Evolutionary conservation across 1,284 basidiomycete genomes (phyloP).

Genomic region (Tylopilus sp.): DNA sequence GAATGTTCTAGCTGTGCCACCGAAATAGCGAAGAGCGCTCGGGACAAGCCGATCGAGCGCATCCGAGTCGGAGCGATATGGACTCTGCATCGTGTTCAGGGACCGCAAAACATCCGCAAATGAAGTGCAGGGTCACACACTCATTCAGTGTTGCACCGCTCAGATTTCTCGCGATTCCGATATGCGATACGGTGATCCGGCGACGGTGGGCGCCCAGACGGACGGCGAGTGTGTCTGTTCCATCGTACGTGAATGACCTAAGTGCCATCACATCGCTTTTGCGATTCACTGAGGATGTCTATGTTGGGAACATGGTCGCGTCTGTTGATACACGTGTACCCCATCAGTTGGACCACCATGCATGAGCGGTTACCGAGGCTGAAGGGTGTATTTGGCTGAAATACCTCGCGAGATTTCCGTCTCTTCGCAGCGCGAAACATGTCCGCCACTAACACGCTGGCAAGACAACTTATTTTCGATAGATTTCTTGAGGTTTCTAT

Average conservation of each 20-base stretch:
- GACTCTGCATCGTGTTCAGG: slow-evolving; percentile 11
- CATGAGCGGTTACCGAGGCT: not conserved
- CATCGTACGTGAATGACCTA: not conserved
- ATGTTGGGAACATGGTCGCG: slow-evolving; percentile 1
- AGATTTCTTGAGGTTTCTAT: not conserved
- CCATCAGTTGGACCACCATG: slow-evolving; percentile 11
- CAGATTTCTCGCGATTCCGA: slow-evolving; percentile 2
- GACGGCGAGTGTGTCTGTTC: not conserved
- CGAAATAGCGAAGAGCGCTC: slow-evolving; percentile 1
- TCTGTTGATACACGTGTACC: slow-evolving; percentile 21
- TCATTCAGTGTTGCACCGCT: slow-evolving; percentile 4
- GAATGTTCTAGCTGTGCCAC: not conserved
- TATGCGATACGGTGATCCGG: slow-evolving; percentile 1
- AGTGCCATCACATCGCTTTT: not conserved
- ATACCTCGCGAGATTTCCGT: slow-evolving; percentile 2
- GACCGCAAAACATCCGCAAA: slow-evolving; percentile 9
- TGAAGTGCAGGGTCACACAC: slow-evolving; percentile 12
- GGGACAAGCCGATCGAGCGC: slow-evolving; percentile 7
- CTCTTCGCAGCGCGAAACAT: not conserved
- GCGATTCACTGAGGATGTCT: too few species aligned
- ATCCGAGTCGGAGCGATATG: slow-evolving; percentile 19
- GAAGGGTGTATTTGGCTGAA: slow-evolving; percentile 2
- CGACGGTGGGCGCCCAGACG: not conserved
- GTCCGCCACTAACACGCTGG: not conserved
- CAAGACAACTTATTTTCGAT: not conserved